These are phyloP conservation scores for Astrothelium macrocarpum DNA, from an alignment of 495 filamentous ascomycete species.

Conservation along the genomic window DNA sequence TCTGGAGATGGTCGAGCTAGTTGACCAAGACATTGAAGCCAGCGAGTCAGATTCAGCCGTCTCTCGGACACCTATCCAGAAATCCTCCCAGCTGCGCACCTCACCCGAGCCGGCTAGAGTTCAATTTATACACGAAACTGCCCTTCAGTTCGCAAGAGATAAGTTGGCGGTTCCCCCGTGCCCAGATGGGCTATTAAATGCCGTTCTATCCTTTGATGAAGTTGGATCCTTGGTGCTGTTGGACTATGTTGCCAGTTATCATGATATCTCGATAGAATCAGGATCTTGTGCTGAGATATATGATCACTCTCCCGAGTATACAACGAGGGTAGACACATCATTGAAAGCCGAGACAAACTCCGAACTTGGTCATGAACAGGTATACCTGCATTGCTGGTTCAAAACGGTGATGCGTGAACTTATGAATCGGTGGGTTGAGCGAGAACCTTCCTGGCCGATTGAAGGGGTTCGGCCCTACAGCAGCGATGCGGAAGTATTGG, in stretches of 20 bases:
- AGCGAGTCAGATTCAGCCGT: neutral
- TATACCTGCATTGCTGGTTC: neutral
- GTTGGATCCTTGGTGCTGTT: neutral
- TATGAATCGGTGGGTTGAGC: neutral
- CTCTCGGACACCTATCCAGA: neutral
- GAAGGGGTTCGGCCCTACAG: neutral
- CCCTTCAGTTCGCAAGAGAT: neutral
- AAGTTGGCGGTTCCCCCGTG: neutral
- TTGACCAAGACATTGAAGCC: neutral
- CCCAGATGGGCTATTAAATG: neutral
- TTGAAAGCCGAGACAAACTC: neutral
- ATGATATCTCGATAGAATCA: neutral
- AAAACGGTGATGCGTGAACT: neutral
- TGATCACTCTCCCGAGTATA: neutral
- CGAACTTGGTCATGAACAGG: neutral
- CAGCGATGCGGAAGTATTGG: neutral
- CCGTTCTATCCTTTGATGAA: neutral
- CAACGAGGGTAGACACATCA: neutral
- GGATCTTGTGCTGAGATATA: neutral
- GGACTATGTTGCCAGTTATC: neutral
- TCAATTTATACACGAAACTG: neutral
- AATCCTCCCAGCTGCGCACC: neutral
- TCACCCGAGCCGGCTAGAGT: neutral
- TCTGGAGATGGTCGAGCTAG: neutral
- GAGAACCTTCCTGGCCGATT: neutral